These are phyloP conservation scores for Leccinum subrobustum DNA, from an alignment of 1,284 basidiomycete genomes.

Conservation along the genomic window DNA sequence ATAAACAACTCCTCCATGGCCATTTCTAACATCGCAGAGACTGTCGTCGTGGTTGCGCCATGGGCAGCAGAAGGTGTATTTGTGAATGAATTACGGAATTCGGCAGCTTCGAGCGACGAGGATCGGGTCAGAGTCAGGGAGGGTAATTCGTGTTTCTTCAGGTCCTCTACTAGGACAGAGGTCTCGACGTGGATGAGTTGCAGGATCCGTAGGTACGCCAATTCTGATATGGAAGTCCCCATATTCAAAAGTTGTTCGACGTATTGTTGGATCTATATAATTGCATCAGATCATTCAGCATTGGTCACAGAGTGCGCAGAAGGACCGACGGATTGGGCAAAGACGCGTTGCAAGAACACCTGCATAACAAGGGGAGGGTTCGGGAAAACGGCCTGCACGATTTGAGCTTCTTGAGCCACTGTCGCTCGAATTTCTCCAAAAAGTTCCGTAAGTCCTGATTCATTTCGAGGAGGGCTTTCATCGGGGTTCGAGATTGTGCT, in stretches of 20 bases:
- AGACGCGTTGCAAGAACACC: slow-evolving; percentile 96
- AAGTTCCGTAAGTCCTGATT: slow-evolving; percentile 78
- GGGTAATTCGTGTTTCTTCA: slow-evolving; percentile 89
- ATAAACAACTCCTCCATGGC: slow-evolving; percentile 97
- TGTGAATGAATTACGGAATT: slow-evolving; percentile 56
- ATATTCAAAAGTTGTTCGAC: slow-evolving; percentile 83
- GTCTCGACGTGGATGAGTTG: slow-evolving; percentile 86
- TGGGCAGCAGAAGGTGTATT: slow-evolving; percentile 42
- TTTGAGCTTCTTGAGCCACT: slow-evolving; percentile 94
- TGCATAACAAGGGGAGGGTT: slow-evolving; percentile 98
- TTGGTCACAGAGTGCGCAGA: neutral
- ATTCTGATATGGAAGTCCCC: slow-evolving; percentile 74
- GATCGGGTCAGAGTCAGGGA: slow-evolving; percentile 57
- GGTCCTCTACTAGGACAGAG: slow-evolving; percentile 82
- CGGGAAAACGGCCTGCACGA: slow-evolving; percentile 98
- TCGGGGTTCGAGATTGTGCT: slow-evolving; percentile 77
- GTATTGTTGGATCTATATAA: slow-evolving; percentile 85
- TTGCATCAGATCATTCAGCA: slow-evolving; percentile 10
- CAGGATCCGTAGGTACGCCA: slow-evolving; percentile 90
- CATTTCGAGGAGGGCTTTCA: slow-evolving; percentile 73
- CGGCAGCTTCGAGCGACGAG: slow-evolving; percentile 52
- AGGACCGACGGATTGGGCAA: slow-evolving; percentile 87
- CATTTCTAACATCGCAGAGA: slow-evolving; percentile 88
- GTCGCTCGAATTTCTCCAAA: slow-evolving; percentile 89
- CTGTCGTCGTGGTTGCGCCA: slow-evolving; percentile 44